These are phyloP conservation scores for Parastagonospora nodorum DNA, from an alignment of 2,329 filamentous ascomycete species.

Conservation along the genomic window DNA sequence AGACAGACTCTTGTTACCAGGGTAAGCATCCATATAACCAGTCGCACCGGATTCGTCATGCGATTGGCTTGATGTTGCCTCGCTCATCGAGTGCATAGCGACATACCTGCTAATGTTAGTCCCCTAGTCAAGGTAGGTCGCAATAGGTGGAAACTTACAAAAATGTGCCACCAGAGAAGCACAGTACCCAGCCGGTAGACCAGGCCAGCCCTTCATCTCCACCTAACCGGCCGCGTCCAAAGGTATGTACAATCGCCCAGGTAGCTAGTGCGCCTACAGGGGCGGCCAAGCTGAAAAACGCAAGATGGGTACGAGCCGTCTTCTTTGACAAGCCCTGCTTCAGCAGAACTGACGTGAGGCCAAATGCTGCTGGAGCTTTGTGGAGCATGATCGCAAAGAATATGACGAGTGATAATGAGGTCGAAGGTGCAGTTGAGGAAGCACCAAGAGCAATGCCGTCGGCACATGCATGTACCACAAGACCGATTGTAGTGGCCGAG, in stretches of 20 bases:
- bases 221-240: slow-evolving; percentile 66
- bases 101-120: slow-evolving; percentile 70
- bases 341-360: slow-evolving; percentile 84
- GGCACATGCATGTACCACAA: slow-evolving; percentile 95
- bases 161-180: slow-evolving; percentile 97
- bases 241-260: slow-evolving; percentile 76
- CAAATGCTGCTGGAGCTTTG: slow-evolving; percentile 95
- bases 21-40: slow-evolving; percentile 60
- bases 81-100: slow-evolving; percentile 98
- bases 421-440: slow-evolving; percentile 67
- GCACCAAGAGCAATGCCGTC: slow-evolving; percentile 96
- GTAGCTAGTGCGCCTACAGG: slow-evolving; percentile 84
- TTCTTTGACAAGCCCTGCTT: slow-evolving; percentile 91
- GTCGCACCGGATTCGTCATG: slow-evolving; percentile 48
- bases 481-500: slow-evolving; percentile 72
- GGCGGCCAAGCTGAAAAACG: slow-evolving; percentile 90
- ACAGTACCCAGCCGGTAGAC: slow-evolving; percentile 88
- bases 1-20: slow-evolving; percentile 56
- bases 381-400: slow-evolving; percentile 98
- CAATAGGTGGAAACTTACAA: slow-evolving; percentile 66
- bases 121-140: not conserved
- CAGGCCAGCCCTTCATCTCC: slow-evolving; percentile 71
- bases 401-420: slow-evolving; percentile 79
- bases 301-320: slow-evolving; percentile 79
- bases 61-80: slow-evolving; percentile 56